These are phyloP conservation scores for Penicillium brasilianum DNA, from an alignment of 2,329 filamentous ascomycete species.

Conservation along the genomic window DNA sequence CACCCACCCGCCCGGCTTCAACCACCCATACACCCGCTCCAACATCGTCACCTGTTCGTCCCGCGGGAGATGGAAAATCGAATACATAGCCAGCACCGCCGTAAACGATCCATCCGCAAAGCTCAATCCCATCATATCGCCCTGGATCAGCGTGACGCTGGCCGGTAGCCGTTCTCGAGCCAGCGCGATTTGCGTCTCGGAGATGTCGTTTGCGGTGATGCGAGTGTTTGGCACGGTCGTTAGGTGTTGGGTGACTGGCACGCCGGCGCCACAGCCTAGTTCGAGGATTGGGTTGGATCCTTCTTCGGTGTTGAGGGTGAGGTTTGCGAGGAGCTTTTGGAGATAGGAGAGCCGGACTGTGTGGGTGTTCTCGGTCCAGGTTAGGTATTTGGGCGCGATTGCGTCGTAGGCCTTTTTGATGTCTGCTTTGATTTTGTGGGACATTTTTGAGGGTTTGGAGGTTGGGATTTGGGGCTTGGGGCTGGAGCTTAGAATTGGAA, in stretches of 20 bases:
- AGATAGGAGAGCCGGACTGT: constrained; percentile 41
- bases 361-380: constrained; percentile 40
- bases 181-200: constrained; percentile 44
- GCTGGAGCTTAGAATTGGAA: too few relatives aligned
- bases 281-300: constrained; percentile 49
- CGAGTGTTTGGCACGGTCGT: constrained; percentile 25
- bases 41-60: constrained; percentile 57
- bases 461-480: not conserved
- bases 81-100: constrained; percentile 59
- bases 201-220: constrained; percentile 53
- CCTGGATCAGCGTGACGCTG: constrained; percentile 37
- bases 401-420: constrained; percentile 42
- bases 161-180: constrained; percentile 34
- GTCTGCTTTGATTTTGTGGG: constrained; percentile 17
- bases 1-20: constrained; percentile 58
- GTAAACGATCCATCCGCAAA: constrained; percentile 50
- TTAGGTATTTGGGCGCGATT: constrained; percentile 43
- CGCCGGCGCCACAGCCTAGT: constrained; percentile 49
- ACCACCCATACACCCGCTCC: constrained; percentile 53
- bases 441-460: constrained; percentile 2
- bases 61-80: constrained; percentile 60
- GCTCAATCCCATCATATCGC: constrained; percentile 50
- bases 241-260: constrained; percentile 37
- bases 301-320: too few relatives aligned
- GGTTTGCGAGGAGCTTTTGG: constrained; percentile 32